Evolutionary conservation across 1,284 basidiomycete genomes (phyloP), one percentile per base, ranked within the genome.

Genomic region (Rhodotorula mucilaginosa): DNA sequence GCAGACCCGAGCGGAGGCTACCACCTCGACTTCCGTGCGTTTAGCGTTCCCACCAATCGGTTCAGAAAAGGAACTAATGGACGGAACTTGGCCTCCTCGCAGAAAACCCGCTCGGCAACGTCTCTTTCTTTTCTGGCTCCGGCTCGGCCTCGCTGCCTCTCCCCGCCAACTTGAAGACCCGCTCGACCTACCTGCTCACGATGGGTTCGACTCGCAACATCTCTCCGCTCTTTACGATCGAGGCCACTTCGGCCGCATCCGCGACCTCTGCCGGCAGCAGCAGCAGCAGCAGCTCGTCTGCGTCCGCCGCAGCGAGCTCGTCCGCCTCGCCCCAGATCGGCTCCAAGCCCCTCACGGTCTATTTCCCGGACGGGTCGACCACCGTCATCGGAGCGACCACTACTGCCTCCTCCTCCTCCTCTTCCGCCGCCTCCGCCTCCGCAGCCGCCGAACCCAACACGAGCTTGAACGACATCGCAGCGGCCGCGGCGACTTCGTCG

Each of bases 201-300:
- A 64, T 70, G 47, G 73, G 73, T 4, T 70, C 68, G 57, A 72
- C 70, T 13, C 34, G 46, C n/a, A 70, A 70, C 73, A 61, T 58
- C 48, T 65, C 63, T 26, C 68, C 73, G 18, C 64, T 49, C 23
- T 74, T 74, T 58, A 72, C 68, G 12, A 70, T 74, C 62, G 48
- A 70, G 23, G 67, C 44, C 1, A 48, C 54, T 12, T 54, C 48
- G 18, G 29, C 18, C 6, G 26, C 65, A 1, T 46, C 44, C 16
- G 58, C 70, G 26, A 31, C 54, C 2, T 52, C 70, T 23, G 3
- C 57, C 26, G 26, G 26, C 26, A 26, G 26, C 39, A 16, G 4
- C 58, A 13, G n/a, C 44, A 1, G 29, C 58, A 0, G 19, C 56
- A 21, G 5, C 39, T 7, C 58, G 13, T 29, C 59, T 13, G 0